Percentiles rank a stretch among this genome's conserved stretches.
Conservation (phyloP, 768 basidiomycete species). For the Cyclocybe aegerita region DNA sequence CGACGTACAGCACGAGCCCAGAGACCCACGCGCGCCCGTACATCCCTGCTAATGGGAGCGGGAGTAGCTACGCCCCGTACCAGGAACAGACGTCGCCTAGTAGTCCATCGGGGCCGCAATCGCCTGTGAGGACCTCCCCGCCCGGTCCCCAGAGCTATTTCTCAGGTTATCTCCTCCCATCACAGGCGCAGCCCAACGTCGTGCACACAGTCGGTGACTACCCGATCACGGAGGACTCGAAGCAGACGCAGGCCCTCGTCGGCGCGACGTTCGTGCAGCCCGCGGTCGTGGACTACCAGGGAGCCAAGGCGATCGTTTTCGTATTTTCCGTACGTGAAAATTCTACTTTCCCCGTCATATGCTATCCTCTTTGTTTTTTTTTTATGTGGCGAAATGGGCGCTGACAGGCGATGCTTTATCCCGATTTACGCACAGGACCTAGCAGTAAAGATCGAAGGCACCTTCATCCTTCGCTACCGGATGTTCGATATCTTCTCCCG, state of each 20-base stretch:
- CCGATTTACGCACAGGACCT: slow-evolving; percentile 63
- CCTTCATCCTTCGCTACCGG: slow-evolving; percentile 64
- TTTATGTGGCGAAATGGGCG: not conserved
- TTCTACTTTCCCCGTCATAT: slow-evolving; percentile 7
- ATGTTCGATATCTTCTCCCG: slow-evolving; percentile 60
- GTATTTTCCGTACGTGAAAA: slow-evolving; percentile 52
- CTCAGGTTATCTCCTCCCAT: slow-evolving; percentile 17
- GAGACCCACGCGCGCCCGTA: no score
- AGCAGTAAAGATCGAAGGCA: slow-evolving; percentile 68
- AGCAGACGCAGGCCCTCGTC: slow-evolving; percentile 51
- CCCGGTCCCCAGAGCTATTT: slow-evolving; percentile 1
- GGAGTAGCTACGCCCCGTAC: no score
- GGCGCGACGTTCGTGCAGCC: slow-evolving; percentile 65
- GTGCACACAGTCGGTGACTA: slow-evolving; percentile 40
- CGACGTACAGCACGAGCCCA: not conserved
- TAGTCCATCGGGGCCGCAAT: not conserved
- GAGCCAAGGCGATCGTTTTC: slow-evolving; percentile 57
- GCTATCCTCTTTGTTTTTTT: slow-evolving; percentile 13
- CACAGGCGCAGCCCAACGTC: slow-evolving; percentile 26
- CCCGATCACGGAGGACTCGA: slow-evolving; percentile 48
- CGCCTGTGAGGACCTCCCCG: not conserved
- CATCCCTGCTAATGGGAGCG: no score
- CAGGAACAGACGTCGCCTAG: not conserved
- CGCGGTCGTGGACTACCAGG: slow-evolving; percentile 52
- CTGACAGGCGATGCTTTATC: not conserved